Percentiles rank a stretch among this genome's conserved stretches.
phyloP scores from a whole-genome alignment of 1,139 yeast species.

The Entelexis paramagnoliae region DNA sequence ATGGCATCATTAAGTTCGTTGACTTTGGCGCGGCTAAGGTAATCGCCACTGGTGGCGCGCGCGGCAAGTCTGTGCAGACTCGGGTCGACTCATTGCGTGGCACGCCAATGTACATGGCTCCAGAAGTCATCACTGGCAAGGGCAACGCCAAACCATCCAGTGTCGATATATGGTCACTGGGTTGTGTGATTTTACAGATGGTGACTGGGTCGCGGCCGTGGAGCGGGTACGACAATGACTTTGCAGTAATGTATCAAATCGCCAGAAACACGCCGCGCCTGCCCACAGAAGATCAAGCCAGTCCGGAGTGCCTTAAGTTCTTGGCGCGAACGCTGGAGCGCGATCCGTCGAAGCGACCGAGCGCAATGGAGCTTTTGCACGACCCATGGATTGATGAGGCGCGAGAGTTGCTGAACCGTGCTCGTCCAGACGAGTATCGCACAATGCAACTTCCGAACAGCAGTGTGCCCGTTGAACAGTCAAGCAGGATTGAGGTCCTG shows the following conservation, averaged over 20 bases:
- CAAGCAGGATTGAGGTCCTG: not conserved
- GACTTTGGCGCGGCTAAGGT: slow-evolving; percentile 98
- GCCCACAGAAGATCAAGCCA: slow-evolving; percentile 69
- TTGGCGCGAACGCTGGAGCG: slow-evolving; percentile 68
- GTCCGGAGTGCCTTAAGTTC: slow-evolving; percentile 61
- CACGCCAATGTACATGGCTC: slow-evolving; percentile 99
- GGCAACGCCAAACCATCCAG: slow-evolving; percentile 52
- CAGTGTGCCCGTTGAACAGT: not conserved
- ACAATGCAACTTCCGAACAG: slow-evolving; percentile 3
- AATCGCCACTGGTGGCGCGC: slow-evolving; percentile 48
- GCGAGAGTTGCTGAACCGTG: slow-evolving; percentile 18
- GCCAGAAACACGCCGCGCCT: slow-evolving; percentile 90
- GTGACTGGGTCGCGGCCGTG: slow-evolving; percentile 47
- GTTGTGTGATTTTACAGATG: slow-evolving; percentile 95
- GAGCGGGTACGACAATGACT: slow-evolving; percentile 87
- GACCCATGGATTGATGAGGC: slow-evolving; percentile 64
- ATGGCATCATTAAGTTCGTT: slow-evolving; percentile 88
- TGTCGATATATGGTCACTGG: slow-evolving; percentile 58
- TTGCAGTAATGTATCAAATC: slow-evolving; percentile 97
- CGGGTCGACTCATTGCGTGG: slow-evolving; percentile 60
- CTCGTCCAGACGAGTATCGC: slow-evolving; percentile 3
- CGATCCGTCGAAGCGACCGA: slow-evolving; percentile 68
- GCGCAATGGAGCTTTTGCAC: slow-evolving; percentile 71
- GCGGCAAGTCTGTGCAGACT: slow-evolving; percentile 28
- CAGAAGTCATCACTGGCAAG: slow-evolving; percentile 84